A percentile compares a stretch with the other conserved stretches of the same genome.
phyloP scores from a whole-genome alignment of 768 basidiomycete genomes.

The Tricholoma sp. region DNA sequence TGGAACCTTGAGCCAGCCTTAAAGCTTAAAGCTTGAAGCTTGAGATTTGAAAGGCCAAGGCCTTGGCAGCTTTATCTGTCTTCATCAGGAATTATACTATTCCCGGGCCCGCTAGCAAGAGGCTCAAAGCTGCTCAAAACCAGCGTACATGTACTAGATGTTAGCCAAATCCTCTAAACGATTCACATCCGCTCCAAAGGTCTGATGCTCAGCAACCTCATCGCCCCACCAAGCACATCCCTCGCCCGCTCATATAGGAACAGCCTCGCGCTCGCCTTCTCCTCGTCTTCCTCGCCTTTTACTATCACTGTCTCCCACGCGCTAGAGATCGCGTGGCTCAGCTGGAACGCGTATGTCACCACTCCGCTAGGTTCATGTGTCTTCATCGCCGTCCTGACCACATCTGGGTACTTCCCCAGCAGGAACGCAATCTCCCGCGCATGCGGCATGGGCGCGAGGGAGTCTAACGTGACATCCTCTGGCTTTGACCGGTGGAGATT shows the following conservation, averaged over 20 bases:
- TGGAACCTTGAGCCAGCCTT: too few species aligned
- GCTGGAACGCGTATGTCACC: conserved; percentile 83
- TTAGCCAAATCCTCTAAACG: not conserved
- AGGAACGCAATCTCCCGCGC: conserved; percentile 83
- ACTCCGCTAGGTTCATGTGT: conserved; percentile 87
- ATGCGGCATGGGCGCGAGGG: conserved; percentile 63
- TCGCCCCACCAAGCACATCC: conserved; percentile 83
- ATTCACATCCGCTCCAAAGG: conserved; percentile 91
- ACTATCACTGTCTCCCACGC: conserved; percentile 92
- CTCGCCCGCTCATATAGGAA: conserved; percentile 86
- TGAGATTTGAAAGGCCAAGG: too few species aligned
- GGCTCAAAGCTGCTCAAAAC: not conserved
- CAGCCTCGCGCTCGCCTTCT: conserved; percentile 78
- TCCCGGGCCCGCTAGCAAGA: too few species aligned
- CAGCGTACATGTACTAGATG: too few species aligned
- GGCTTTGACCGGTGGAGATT: conserved; percentile 70
- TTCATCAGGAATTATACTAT: too few species aligned
- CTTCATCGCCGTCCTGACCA: conserved; percentile 80
- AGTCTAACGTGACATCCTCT: conserved; percentile 58
- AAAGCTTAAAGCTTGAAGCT: too few species aligned
- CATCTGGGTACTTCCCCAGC: conserved; percentile 88
- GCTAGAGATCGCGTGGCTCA: conserved; percentile 83
- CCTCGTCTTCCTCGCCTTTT: conserved; percentile 70
- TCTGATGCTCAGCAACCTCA: conserved; percentile 82
- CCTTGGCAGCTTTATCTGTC: too few species aligned